Evolutionary conservation across 805 yeast genomes (phyloP), one percentile per base, ranked within the genome.

Genomic region (Starmerella roubikii): DNA sequence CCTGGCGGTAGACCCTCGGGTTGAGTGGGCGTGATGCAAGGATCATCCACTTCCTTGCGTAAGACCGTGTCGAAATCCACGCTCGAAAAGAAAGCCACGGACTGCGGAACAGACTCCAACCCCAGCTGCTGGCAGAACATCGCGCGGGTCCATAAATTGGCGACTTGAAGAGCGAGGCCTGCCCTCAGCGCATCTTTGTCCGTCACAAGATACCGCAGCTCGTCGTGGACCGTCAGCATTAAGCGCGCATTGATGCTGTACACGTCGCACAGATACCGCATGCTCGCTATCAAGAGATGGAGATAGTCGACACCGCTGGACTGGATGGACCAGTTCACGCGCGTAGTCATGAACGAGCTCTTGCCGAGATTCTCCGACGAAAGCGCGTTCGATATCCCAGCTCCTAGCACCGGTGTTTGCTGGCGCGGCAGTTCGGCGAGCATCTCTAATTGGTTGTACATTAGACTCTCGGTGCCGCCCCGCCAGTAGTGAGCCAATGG

Each of bases 301-400:
- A 91, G 65, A 54, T 93, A 91, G 56, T 91, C 98, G 16, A 93
- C 99, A 27, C 98, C 99, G 1, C 95, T 83, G 18, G 95, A 83
- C 57, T 91, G 99, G 54, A 91, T 91, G 0, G 95, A 83, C 99
- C 99, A 91, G 54, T 91, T 91, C 46, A 86, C 78, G 52, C 99
- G 62, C 1, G 95, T 84, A 0, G 98, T 91, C 47, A 91, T 60
- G 55, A 78, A 91, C 16, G 44, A 50, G 1, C 74, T 63, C 45
- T 72, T 72, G 31, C 72, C 73, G 49, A 91, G 65, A 55, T 88
- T 77, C 38, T 65, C 63, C 31, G 71, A 69, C 49, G 71, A 69
- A 41, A 91, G 63, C 0, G 97, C 94, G 41, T 74, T 74, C 0
- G 99, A 91, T 34, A 91, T 84, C 12, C 93, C 82, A 4, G 96